Evolutionary conservation across 371 early-diverging fungal species (phyloP), one percentile per base, ranked within the genome.

Genomic region (Apophysomyces ossiformis): DNA sequence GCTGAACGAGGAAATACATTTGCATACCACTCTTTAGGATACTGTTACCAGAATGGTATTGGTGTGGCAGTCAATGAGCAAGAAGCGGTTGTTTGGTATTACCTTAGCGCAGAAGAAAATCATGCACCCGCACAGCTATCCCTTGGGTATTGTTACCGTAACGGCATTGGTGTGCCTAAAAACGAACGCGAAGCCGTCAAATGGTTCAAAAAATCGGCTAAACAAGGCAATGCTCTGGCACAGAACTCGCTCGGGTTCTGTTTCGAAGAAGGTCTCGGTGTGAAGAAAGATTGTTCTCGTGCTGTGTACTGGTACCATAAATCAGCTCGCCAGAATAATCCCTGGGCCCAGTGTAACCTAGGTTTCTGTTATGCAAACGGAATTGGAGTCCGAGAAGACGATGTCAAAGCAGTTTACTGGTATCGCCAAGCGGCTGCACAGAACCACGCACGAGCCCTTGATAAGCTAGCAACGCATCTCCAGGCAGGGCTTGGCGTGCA

Each of bases 41-140:
- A 91, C 70, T 96, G 96, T 71, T 95, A 90, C 71, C 94, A 93
- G 59, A 92, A 96, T 69, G 96, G 95, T n/a, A 84, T 92, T 45
- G 95, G 95, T 12, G 89, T 93, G 4, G 75, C 70, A 18, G 81
- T 79, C 35, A 82, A 93, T 72, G 78, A 86, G 59, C 75, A 79
- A 57, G 78, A 84, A 67, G 92, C 93, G 3, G 86, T 93, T 15
- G 85, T 88, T 65, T 85, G 79, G 85, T 93, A 90, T 71, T 89
- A 87, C 59, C 67, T 78, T 44, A 77, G 83, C 4, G 89, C 92
- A 6, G 89, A 83, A 65, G 83, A 83, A 65, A 79, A 82, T 71
- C 74, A 91, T 75, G 84, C 89, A 56, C 85, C 90, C 56, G 84
- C 92, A 0, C 89, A 90, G 67, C 85, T 95, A 37, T 88, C 90